Evolutionary conservation across 2,329 filamentous ascomycete species (phyloP).

Genomic region (Purpureocillium takamizusanense): DNA sequence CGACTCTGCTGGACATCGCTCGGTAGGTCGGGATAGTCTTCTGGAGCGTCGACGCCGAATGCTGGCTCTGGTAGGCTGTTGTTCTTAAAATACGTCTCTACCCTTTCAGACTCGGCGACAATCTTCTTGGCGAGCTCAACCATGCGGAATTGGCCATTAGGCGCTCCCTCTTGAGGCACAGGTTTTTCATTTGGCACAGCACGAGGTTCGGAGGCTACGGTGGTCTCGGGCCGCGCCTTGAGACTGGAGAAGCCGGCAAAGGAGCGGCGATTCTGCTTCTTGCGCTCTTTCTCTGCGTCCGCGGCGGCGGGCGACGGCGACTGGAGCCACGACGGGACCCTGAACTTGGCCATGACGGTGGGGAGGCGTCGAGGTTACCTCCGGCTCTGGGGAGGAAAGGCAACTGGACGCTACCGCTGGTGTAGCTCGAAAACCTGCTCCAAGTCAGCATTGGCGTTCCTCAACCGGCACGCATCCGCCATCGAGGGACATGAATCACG

Average conservation of each 20-base stretch:
- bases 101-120: slow-evolving; percentile 35
- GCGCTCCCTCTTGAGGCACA: background rate
- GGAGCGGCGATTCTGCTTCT: slow-evolving; percentile 24
- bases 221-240: slow-evolving; percentile 12
- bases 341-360: slow-evolving; percentile 22
- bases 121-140: slow-evolving; percentile 38
- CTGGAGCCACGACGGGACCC: slow-evolving; percentile 25
- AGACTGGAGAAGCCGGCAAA: slow-evolving; percentile 17
- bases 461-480: too few species aligned
- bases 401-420: too few species aligned
- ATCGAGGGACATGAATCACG: too few species aligned
- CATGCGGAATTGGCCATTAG: slow-evolving; percentile 26
- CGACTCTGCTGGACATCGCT: slow-evolving; percentile 35
- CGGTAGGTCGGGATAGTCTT: slow-evolving; percentile 38
- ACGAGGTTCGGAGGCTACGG: background rate
- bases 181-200: background rate
- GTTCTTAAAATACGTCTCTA: slow-evolving; percentile 36
- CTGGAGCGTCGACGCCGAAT: slow-evolving; percentile 34
- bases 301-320: slow-evolving; percentile 10
- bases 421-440: too few species aligned
- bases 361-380: too few species aligned
- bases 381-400: too few species aligned
- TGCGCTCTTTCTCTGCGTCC: slow-evolving; percentile 15
- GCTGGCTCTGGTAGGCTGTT: slow-evolving; percentile 31
- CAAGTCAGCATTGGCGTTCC: too few species aligned